These are phyloP conservation scores for Sarcomyxa edulis DNA, from an alignment of 768 basidiomycete genomes.

Conservation along the genomic window DNA sequence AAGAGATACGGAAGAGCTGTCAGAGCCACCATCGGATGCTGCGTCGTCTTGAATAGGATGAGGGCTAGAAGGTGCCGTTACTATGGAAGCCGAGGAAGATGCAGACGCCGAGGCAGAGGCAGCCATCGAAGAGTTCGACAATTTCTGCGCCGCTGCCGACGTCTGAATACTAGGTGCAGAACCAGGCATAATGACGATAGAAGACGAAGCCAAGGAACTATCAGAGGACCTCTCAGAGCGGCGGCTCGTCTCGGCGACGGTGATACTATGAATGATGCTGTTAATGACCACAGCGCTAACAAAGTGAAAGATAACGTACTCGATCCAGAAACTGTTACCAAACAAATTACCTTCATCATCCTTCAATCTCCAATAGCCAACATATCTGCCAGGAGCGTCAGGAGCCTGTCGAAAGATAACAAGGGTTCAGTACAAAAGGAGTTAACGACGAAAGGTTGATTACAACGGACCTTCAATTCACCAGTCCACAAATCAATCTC, in stretches of 20 bases:
- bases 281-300: not conserved
- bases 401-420: conserved; percentile 47
- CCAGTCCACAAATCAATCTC: conserved; percentile 63
- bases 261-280: conserved; percentile 40
- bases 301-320: conserved; percentile 41
- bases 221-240: conserved; percentile 27
- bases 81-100: not conserved
- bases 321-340: conserved; percentile 74
- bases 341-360: conserved; percentile 57
- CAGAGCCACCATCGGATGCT: conserved; percentile 10
- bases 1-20: conserved; percentile 11
- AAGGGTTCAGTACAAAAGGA: not conserved
- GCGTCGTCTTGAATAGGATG: conserved; percentile 3
- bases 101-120: not conserved
- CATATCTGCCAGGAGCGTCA: conserved; percentile 64
- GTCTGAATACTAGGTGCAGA: conserved; percentile 2
- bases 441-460: not conserved
- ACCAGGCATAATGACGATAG: conserved; percentile 42
- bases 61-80: not conserved
- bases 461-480: conserved; percentile 61
- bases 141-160: too few species aligned
- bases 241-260: conserved; percentile 48
- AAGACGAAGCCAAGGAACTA: conserved; percentile 62
- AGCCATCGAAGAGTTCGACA: not conserved
- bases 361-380: conserved; percentile 71